phyloP scores from a whole-genome alignment of 75 land plant genomes.

The Cunninghamia lanceolata region DNA sequence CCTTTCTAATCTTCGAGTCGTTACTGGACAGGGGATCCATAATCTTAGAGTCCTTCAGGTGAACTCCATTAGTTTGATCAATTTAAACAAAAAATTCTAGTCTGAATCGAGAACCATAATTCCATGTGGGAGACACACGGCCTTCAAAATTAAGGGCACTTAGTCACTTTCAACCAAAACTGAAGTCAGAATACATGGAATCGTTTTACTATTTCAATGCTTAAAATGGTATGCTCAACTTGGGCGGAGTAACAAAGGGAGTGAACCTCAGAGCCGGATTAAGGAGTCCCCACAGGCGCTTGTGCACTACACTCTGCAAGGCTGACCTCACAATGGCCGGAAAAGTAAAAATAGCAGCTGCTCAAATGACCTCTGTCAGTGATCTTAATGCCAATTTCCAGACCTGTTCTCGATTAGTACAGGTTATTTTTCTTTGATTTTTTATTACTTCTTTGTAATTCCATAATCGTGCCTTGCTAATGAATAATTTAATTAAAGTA shows the following conservation, averaged over 20 bases:
- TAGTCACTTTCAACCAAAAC: too few species aligned
- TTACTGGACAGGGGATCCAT: too few species aligned
- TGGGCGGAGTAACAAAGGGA: neutral
- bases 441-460: neutral
- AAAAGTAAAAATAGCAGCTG: slow-evolving; percentile 76
- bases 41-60: too few species aligned
- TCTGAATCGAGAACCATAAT: too few species aligned
- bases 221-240: neutral
- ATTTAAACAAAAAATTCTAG: too few species aligned
- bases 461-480: neutral
- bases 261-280: neutral
- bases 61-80: too few species aligned
- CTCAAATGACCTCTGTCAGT: slow-evolving; percentile 91
- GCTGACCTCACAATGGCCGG: slow-evolving; percentile 26
- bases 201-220: neutral
- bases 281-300: neutral
- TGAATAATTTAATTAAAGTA: neutral
- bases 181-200: too few species aligned
- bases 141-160: too few species aligned
- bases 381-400: slow-evolving; percentile 68
- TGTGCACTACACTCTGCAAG: neutral
- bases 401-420: slow-evolving; percentile 83
- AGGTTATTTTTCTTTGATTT: slow-evolving; percentile 24
- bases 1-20: too few species aligned
- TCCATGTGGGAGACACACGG: too few species aligned